Base-by-base conservation (phyloP, 2,329 filamentous ascomycete genomes). In the Epichloe coenophiala region DNA sequence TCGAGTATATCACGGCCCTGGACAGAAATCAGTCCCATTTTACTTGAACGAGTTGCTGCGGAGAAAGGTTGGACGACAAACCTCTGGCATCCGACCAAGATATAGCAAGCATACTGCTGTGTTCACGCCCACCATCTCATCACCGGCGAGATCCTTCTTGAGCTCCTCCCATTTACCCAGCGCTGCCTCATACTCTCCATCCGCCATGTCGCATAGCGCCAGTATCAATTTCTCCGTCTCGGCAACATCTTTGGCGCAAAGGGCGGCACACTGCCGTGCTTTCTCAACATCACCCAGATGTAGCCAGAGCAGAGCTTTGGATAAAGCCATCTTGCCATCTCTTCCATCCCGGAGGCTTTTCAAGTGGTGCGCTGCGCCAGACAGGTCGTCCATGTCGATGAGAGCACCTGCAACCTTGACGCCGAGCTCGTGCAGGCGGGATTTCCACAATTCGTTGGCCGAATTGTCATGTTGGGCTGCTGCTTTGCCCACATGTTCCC, bases 361-460 rank as follows among this genome's bases (percentile, higher is more conserved):
- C 2, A 98, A 70, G 59, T 94, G 88, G 33, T 83, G 72, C 1
- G 77, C 80, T 0, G 91, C 93, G 4, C 86, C 88, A 2, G 86
- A 80, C 0, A 94, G 64, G 62, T 98, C 91, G 8, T 88, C 88
- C 82, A 96, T 94, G 65, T 93, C 86, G 5, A 91, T 75, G 31
- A 93, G 68, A 0, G 84, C 82, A 13, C 78, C 76, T 0, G 78
- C 78, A 1, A 85, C 78, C 51, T 76, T 69, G 43, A 85, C 72
- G 0, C 89, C 90, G 2, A 96, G 72, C 55, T 96, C 89, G 1
- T 74, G 70, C 1, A 97, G 72, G 27, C 91, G 71, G 1, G 68
- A 68, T 56, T 78, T 81, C 91, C 91, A 97, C 5, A 84, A 58
- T 55, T 75, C 71, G 15, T 74, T 70, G 21, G 79, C 78, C 1